These are phyloP conservation scores for Dianthus caryophyllus DNA, from an alignment of 148 eudicot species.

Conservation along the genomic window DNA sequence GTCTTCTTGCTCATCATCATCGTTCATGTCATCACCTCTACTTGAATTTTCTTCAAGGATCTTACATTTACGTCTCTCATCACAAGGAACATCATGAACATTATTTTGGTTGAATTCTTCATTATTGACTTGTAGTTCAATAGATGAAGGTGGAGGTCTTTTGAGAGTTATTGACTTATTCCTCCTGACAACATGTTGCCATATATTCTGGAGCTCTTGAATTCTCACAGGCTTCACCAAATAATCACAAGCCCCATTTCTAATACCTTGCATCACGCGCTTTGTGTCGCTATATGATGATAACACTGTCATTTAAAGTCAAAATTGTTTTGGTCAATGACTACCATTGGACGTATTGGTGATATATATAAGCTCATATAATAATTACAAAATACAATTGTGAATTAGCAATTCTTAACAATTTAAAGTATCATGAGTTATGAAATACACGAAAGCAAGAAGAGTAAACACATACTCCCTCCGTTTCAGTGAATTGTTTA, in stretches of 20 bases:
- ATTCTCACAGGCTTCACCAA: constrained; percentile 82
- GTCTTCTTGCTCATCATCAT: constrained; percentile 46
- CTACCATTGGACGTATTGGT: background rate
- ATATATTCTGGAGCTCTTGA: constrained; percentile 80
- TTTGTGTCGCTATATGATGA: constrained; percentile 67
- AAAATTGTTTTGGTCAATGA: constrained; percentile 1
- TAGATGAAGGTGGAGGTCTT: constrained; percentile 21
- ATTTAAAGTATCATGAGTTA: background rate
- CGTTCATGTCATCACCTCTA: constrained; percentile 23
- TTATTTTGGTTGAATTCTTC: constrained; percentile 13
- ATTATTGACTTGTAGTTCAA: constrained; percentile 37
- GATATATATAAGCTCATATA: background rate
- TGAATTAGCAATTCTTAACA: background rate
- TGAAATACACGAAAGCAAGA: background rate
- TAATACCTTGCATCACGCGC: constrained; percentile 76
- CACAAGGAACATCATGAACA: constrained; percentile 21
- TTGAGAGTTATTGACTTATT: constrained; percentile 31
- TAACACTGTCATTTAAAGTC: constrained; percentile 47
- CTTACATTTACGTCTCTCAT: constrained; percentile 32
- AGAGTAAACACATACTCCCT: too few relatives aligned
- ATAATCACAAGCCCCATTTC: constrained; percentile 88
- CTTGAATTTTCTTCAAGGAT: constrained; percentile 31
- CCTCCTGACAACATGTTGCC: constrained; percentile 75
- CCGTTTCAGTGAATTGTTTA: too few relatives aligned
- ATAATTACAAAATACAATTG: background rate